Conservation (phyloP, 2,329 filamentous ascomycete genomes). For the Xylaria sp. region DNA sequence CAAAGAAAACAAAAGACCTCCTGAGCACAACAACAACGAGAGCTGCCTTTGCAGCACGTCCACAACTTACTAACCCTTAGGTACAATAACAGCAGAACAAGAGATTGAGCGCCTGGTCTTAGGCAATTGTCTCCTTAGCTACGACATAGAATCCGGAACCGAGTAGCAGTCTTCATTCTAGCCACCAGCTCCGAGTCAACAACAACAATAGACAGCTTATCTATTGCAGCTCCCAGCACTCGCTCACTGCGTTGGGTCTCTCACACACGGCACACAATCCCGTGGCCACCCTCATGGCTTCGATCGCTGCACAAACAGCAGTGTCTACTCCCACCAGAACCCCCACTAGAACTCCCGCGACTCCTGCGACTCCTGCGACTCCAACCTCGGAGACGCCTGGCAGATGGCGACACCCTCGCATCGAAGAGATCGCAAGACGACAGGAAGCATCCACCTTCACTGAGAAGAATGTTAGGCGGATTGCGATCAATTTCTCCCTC, state of each 20-base stretch:
- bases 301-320: slow-evolving; percentile 50
- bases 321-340: slow-evolving; percentile 54
- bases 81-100: slow-evolving; percentile 31
- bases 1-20: slow-evolving; percentile 30
- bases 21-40: slow-evolving; percentile 18
- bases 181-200: slow-evolving; percentile 16
- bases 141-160: neutral
- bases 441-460: slow-evolving; percentile 83
- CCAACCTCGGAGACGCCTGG: slow-evolving; percentile 69
- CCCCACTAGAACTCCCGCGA: slow-evolving; percentile 48
- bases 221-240: neutral
- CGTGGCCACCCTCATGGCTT: slow-evolving; percentile 47
- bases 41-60: slow-evolving; percentile 38
- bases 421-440: slow-evolving; percentile 86
- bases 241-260: neutral
- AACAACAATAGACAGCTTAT: slow-evolving; percentile 9
- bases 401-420: slow-evolving; percentile 88
- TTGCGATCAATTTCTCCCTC: slow-evolving; percentile 72
- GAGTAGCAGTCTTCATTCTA: neutral
- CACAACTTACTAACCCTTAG: slow-evolving; percentile 35
- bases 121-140: slow-evolving; percentile 15
- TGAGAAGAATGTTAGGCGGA: slow-evolving; percentile 76
- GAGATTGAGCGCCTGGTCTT: neutral
- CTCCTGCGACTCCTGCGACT: slow-evolving; percentile 45
- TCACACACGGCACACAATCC: neutral